phyloP scores from a whole-genome alignment of 768 basidiomycete genomes.

The Hygrophorus pudorinus region DNA sequence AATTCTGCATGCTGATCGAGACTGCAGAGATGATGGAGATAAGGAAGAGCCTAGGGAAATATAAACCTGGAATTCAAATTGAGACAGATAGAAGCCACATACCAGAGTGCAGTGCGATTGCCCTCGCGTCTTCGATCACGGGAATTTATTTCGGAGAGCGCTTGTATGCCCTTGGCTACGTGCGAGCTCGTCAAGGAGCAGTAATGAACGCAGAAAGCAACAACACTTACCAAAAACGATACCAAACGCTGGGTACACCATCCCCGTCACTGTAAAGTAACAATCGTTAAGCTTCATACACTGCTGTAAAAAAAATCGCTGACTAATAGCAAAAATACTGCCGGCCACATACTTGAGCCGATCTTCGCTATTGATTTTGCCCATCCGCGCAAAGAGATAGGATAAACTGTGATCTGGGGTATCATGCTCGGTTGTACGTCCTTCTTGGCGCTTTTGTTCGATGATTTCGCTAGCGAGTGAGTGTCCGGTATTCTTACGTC shows the following conservation, averaged over 20 bases:
- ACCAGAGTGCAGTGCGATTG: constrained; percentile 66
- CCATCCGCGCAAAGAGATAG: constrained; percentile 67
- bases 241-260: constrained; percentile 65
- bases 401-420: constrained; percentile 30
- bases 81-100: constrained; percentile 11
- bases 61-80: constrained; percentile 8
- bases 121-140: constrained; percentile 41
- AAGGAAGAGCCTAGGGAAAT: constrained; percentile 54
- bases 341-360: constrained; percentile 55
- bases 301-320: constrained; percentile 13
- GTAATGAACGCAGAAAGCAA: constrained; percentile 1
- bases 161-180: constrained; percentile 45
- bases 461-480: constrained; percentile 63
- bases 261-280: constrained; percentile 36
- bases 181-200: neutral
- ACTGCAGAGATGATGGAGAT: constrained; percentile 62
- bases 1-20: constrained; percentile 60
- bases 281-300: neutral
- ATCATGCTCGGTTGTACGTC: constrained; percentile 19
- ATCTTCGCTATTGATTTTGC: constrained; percentile 46
- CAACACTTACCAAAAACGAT: constrained; percentile 43
- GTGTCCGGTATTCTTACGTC: constrained; percentile 47
- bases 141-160: constrained; percentile 35
- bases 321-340: constrained; percentile 39
- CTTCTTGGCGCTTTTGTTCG: constrained; percentile 34